A percentile compares a stretch with the other conserved stretches of the same genome.
Evolutionary conservation across 768 basidiomycete genomes (phyloP).

Genomic region (Xanthoconium stramineum): DNA sequence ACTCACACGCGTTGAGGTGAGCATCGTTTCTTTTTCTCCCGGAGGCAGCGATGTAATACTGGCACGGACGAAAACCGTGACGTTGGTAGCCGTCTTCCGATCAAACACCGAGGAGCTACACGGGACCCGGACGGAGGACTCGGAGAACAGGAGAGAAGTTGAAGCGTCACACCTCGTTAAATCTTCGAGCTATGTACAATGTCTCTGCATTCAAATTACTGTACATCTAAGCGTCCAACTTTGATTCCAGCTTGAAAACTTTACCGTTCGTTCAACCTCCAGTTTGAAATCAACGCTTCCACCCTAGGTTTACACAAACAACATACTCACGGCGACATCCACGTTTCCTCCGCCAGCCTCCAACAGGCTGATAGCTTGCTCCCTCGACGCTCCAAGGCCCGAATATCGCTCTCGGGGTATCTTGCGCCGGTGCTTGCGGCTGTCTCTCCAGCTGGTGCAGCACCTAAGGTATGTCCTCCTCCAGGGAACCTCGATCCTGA

Average conservation of each 20-base stretch:
- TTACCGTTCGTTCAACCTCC: not conserved
- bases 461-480: constrained; percentile 58
- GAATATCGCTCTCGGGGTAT: constrained; percentile 58
- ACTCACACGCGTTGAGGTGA: no score
- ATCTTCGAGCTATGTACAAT: not conserved
- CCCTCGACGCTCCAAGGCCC: constrained; percentile 70
- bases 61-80: no score
- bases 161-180: no score
- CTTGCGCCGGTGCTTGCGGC: constrained; percentile 46
- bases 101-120: no score
- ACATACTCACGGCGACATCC: constrained; percentile 82
- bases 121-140: no score
- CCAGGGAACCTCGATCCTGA: constrained; percentile 57
- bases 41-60: no score
- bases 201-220: not conserved
- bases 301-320: constrained; percentile 57
- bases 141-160: no score
- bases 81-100: no score
- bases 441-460: constrained; percentile 31
- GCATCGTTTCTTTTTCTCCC: no score
- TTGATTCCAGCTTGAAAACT: not conserved
- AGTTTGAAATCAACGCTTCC: not conserved
- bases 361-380: constrained; percentile 72
- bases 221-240: constrained; percentile 1
- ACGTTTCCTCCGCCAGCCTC: constrained; percentile 82